phyloP scores from a whole-genome alignment of 805 yeast species.

The Kazachstania psychrophila region DNA sequence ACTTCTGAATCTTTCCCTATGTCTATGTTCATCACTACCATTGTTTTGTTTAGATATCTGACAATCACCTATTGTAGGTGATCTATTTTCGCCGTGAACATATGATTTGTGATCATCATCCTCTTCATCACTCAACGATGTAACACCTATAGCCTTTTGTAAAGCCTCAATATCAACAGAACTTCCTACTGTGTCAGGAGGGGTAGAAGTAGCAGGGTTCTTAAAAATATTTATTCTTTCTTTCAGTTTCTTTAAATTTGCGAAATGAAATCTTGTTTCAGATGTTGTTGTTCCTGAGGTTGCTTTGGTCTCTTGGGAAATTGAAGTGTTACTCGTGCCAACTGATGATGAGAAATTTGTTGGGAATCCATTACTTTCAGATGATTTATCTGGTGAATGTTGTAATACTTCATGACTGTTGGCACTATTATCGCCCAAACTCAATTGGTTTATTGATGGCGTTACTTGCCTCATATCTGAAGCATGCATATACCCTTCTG shows the following conservation, averaged over 20 bases:
- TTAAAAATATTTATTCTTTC: constrained; percentile 29
- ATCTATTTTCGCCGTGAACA: not conserved
- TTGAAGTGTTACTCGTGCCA: constrained; percentile 16
- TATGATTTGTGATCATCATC: constrained; percentile 6
- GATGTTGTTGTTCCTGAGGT: constrained; percentile 22
- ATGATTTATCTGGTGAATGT: constrained; percentile 3
- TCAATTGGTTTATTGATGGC: constrained; percentile 8
- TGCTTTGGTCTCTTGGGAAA: constrained; percentile 17
- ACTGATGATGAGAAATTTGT: constrained; percentile 19
- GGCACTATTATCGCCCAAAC: not conserved
- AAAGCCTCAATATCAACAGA: constrained; percentile 29
- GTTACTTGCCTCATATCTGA: constrained; percentile 24
- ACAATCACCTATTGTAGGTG: not conserved
- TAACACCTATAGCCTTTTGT: constrained; percentile 31
- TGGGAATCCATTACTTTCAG: constrained; percentile 2
- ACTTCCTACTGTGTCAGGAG: constrained; percentile 8
- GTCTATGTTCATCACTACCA: not conserved
- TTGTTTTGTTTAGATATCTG: not conserved
- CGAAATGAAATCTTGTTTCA: constrained; percentile 29
- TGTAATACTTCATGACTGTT: not conserved
- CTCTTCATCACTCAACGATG: constrained; percentile 11
- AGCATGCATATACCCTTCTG: constrained; percentile 18
- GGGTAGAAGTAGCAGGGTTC: constrained; percentile 19
- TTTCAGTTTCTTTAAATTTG: constrained; percentile 27
- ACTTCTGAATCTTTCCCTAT: not conserved